Conservation (phyloP, 1,284 basidiomycete species). For the Singerocomus inundabilis region DNA sequence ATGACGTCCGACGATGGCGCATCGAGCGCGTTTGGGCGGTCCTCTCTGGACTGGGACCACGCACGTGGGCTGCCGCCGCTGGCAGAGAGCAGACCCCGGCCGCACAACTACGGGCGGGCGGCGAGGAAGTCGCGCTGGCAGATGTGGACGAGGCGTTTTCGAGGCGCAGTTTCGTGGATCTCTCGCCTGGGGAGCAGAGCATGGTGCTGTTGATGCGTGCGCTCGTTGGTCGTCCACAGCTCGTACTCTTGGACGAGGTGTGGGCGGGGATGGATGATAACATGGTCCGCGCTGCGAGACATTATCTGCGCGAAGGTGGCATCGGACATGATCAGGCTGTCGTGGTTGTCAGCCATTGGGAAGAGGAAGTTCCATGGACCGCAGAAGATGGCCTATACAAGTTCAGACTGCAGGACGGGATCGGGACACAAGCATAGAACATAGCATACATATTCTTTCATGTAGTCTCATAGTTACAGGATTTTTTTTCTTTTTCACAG, state of each 20-base stretch:
- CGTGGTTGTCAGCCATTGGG: constrained; percentile 85
- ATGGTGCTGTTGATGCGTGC: constrained; percentile 83
- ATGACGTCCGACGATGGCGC: constrained; percentile 44
- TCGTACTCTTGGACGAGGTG: constrained; percentile 87
- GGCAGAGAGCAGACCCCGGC: not conserved
- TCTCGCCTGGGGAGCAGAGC: constrained; percentile 73
- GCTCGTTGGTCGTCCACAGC: constrained; percentile 63
- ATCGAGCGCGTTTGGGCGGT: constrained; percentile 51
- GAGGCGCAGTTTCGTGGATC: constrained; percentile 51
- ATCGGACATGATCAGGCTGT: constrained; percentile 65
- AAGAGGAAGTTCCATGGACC: constrained; percentile 81
- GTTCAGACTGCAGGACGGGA: constrained; percentile 40
- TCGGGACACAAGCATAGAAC: constrained; percentile 24
- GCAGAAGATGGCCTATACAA: constrained; percentile 47
- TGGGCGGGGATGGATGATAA: constrained; percentile 86
- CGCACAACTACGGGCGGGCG: not conserved
- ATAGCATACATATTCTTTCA: not conserved
- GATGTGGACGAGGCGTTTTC: constrained; percentile 41
- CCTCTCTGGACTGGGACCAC: constrained; percentile 61
- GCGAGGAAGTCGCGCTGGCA: constrained; percentile 1
- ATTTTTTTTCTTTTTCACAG: not conserved
- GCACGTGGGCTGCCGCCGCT: constrained; percentile 39
- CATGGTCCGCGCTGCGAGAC: constrained; percentile 65
- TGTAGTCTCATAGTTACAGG: constrained; percentile 5
- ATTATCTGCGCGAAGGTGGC: constrained; percentile 61